Evolutionary conservation across 1,139 yeast genomes (phyloP), one percentile per base, ranked within the genome.

Genomic region (Trichomonascaceae sp.): DNA sequence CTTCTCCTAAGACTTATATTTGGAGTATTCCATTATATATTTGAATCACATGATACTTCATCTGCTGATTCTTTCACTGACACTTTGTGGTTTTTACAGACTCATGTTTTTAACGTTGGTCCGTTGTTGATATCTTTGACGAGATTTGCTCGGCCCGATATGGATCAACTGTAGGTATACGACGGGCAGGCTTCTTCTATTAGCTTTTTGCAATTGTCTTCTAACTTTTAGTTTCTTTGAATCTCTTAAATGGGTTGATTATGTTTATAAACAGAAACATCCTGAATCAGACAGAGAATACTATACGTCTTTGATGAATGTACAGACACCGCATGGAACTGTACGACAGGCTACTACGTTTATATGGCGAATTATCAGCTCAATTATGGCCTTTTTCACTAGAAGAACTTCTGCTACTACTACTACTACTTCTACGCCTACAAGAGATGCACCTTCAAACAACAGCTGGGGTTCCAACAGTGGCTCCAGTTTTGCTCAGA

Each of bases 231-330:
- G 46, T 79, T 80, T 57, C 61, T 77, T 54, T 47, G 60, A 63
- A 51, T 74, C 78, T 18, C 61, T 81, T 54, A 58, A 67, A 55
- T 76, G 73, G 58, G 72, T 76, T 12, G 83, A 80, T 60, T 48
- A 60, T 10, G 70, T 71, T 3, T 70, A 73, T 55, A 61, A 63
- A 18, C 48, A 56, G 17, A 71, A 73, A 55, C 77, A 75, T 57
- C 77, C 78, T 2, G 71, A 65, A 1, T 49, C 62, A 1, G 64
- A 63, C 2, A 60, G 68, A n/a, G 59, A 58, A 41, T 66, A 61
- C 54, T 63, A 61, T 50, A 22, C 56, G 7, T 52, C 63, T 1
- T 51, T 66, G 43, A 50, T 57, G 19, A 52, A 58, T 8, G 60
- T 38, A n/a, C 17, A 7, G 13, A 39, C 18, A 20, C 12, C 38